Conservation (phyloP, 2,329 filamentous ascomycete species). For the Fusarium beomiforme region DNA sequence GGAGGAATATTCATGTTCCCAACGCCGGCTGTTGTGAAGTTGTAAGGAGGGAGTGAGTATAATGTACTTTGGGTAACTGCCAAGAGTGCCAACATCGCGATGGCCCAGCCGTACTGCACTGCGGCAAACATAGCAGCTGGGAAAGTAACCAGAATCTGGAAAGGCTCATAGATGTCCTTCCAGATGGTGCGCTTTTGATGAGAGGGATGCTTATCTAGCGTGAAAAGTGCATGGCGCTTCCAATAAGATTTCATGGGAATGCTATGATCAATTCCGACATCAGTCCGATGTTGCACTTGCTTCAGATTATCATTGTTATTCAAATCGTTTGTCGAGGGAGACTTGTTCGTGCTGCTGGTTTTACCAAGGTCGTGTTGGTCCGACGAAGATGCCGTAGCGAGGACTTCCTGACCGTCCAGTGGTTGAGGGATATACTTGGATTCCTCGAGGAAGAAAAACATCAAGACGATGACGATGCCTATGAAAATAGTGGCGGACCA, state of each 20-base stretch:
- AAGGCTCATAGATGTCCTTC: conserved; percentile 16
- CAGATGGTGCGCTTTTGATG: background rate
- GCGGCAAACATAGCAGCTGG: conserved; percentile 15
- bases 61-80: conserved; percentile 21
- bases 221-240: conserved; percentile 17
- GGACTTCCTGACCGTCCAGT: background rate
- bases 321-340: background rate
- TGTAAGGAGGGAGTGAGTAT: conserved; percentile 17
- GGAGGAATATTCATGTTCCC: conserved; percentile 37
- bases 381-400: rapidly evolving
- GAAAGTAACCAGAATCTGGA: conserved; percentile 1
- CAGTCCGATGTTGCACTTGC: too few relatives aligned
- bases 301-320: too few relatives aligned
- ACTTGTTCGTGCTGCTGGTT: background rate
- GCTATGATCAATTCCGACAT: background rate
- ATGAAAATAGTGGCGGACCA: conserved; percentile 42
- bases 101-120: conserved; percentile 13
- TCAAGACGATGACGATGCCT: conserved; percentile 16
- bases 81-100: conserved; percentile 32
- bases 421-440: conserved; percentile 5
- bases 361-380: background rate
- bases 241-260: conserved; percentile 24
- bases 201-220: conserved; percentile 4
- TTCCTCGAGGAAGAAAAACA: conserved; percentile 50
- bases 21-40: conserved; percentile 19